A percentile compares a stretch with the other conserved stretches of the same genome.
phyloP scores from a whole-genome alignment of 2,329 filamentous ascomycete genomes.

The Diaporthe amygdali region DNA sequence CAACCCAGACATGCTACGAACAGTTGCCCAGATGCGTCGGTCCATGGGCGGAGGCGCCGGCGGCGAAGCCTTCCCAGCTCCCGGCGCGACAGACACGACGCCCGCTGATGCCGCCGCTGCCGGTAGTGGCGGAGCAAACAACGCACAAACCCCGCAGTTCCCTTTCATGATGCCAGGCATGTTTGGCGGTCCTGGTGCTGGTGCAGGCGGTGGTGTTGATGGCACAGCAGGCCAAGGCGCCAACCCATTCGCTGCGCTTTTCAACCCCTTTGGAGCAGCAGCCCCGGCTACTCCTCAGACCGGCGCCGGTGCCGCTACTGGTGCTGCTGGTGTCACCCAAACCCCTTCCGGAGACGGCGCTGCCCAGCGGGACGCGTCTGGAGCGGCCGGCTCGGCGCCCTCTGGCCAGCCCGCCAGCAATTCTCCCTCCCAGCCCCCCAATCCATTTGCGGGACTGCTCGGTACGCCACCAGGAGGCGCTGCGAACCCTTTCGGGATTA shows the following conservation, averaged over 20 bases:
- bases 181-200: slow-evolving; percentile 30
- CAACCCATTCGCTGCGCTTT: slow-evolving; percentile 43
- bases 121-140: slow-evolving; percentile 37
- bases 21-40: slow-evolving; percentile 83
- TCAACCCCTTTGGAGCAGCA: slow-evolving; percentile 46
- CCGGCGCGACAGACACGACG: slow-evolving; percentile 88
- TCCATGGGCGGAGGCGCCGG: slow-evolving; percentile 62
- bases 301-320: slow-evolving; percentile 27
- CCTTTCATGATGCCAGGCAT: slow-evolving; percentile 38
- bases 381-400: slow-evolving; percentile 29
- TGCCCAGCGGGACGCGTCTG: slow-evolving; percentile 29
- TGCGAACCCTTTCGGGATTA: slow-evolving; percentile 50
- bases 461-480: slow-evolving; percentile 42
- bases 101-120: slow-evolving; percentile 51
- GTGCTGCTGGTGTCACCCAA: slow-evolving; percentile 16
- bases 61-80: slow-evolving; percentile 78
- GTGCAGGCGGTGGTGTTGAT: slow-evolving; percentile 19
- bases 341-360: slow-evolving; percentile 28
- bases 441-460: slow-evolving; percentile 74
- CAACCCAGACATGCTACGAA: slow-evolving; percentile 82
- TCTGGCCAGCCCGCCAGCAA: slow-evolving; percentile 30
- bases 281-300: slow-evolving; percentile 35
- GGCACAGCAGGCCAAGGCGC: slow-evolving; percentile 33
- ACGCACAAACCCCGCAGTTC: slow-evolving; percentile 34
- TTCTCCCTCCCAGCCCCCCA: slow-evolving; percentile 52